phyloP scores from a whole-genome alignment of 331 rosid species.

The Pyracantha coccinea region DNA sequence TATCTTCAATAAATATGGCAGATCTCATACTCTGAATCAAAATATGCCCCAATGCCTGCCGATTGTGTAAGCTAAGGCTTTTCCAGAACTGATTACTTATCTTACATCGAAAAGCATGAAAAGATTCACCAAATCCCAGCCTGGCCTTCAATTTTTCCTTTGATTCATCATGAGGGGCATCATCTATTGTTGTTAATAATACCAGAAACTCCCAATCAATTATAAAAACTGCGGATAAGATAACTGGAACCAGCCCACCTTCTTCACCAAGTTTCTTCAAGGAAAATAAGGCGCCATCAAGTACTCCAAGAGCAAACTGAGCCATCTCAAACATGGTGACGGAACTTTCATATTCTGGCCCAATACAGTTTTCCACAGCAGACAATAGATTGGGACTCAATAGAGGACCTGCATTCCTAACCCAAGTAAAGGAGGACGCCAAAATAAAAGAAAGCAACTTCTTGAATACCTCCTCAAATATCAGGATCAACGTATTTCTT shows the following conservation, averaged over 20 bases:
- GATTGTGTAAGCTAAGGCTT: slow-evolving; percentile 36
- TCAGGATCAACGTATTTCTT: slow-evolving; percentile 40
- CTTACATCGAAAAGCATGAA: slow-evolving; percentile 42
- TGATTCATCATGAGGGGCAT: slow-evolving; percentile 35
- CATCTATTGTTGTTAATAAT: slow-evolving; percentile 21
- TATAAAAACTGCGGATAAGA: slow-evolving; percentile 64
- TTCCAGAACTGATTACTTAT: slow-evolving; percentile 45
- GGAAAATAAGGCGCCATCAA: slow-evolving; percentile 66
- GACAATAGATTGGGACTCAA: slow-evolving; percentile 32
- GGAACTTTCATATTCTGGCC: slow-evolving; percentile 37
- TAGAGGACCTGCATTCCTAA: slow-evolving; percentile 41
- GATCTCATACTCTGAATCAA: slow-evolving; percentile 56
- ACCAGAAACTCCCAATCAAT: slow-evolving; percentile 68
- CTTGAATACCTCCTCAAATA: slow-evolving; percentile 57
- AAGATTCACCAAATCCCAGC: slow-evolving; percentile 43
- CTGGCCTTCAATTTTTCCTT: slow-evolving; percentile 34
- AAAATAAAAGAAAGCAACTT: slow-evolving; percentile 57
- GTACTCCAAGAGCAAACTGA: slow-evolving; percentile 65
- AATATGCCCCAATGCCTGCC: slow-evolving; percentile 34
- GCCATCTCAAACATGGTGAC: slow-evolving; percentile 41
- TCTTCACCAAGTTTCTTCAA: slow-evolving; percentile 50
- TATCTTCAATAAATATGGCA: slow-evolving; percentile 61
- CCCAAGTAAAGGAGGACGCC: slow-evolving; percentile 68
- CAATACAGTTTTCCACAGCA: slow-evolving; percentile 18
- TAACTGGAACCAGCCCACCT: slow-evolving; percentile 49